Conservation (phyloP, 2,329 filamentous ascomycete species). For the Dothideomycetidae sp. region DNA sequence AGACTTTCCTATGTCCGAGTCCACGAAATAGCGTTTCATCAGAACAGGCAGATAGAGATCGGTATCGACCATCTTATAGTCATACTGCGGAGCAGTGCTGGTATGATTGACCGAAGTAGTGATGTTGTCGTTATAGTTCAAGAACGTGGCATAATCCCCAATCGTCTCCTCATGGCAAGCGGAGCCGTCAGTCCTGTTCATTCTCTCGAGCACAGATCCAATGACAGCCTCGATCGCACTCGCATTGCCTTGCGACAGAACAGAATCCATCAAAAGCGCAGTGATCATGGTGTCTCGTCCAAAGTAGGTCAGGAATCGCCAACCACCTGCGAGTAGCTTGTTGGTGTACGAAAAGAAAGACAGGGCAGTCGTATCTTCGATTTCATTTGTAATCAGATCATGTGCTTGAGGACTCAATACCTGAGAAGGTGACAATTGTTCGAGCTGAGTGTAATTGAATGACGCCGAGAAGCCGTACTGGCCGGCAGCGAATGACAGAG, state of each 20-base stretch:
- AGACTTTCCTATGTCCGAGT: conserved; percentile 28
- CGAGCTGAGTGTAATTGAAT: conserved; percentile 48
- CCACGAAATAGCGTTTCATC: conserved; percentile 44
- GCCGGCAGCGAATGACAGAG: conserved; percentile 36
- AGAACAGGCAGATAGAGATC: conserved; percentile 47
- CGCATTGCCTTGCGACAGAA: conserved; percentile 41
- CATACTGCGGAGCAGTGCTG: conserved; percentile 40
- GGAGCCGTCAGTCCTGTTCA: conserved; percentile 45
- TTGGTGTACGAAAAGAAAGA: conserved; percentile 50
- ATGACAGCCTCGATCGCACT: conserved; percentile 49
- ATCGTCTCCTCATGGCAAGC: conserved; percentile 53
- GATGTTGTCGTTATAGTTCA: conserved; percentile 41
- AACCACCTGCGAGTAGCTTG: conserved; percentile 50
- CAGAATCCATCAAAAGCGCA: conserved; percentile 41
- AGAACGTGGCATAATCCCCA: conserved; percentile 49
- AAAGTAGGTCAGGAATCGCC: conserved; percentile 54
- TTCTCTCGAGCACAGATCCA: conserved; percentile 44
- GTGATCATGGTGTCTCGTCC: conserved; percentile 51
- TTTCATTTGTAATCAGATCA: conserved; percentile 31
- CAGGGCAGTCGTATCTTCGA: conserved; percentile 38
- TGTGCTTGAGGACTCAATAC: conserved; percentile 38
- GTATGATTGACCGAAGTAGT: no score
- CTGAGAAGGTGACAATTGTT: conserved; percentile 36
- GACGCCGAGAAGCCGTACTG: conserved; percentile 44
- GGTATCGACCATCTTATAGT: conserved; percentile 38